A percentile compares a stretch with the other conserved stretches of the same genome.
phyloP scores from a whole-genome alignment of 2,329 filamentous ascomycete species.

The Verticillium isaacii region DNA sequence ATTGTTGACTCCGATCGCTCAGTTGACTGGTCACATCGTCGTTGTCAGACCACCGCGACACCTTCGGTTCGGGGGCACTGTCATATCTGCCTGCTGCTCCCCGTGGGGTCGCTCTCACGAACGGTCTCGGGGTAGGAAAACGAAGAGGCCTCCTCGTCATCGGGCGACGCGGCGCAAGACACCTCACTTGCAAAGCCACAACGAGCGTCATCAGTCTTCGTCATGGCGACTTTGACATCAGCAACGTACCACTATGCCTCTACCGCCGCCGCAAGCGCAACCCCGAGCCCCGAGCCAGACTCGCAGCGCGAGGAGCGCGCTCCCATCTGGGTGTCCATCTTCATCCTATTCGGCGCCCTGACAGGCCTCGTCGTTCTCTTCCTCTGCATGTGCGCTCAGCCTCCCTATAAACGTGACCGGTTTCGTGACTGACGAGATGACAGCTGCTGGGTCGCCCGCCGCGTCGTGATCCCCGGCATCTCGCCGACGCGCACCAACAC shows the following conservation, averaged over 20 bases:
- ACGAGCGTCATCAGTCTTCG: neutral
- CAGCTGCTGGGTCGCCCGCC: neutral
- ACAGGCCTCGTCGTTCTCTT: neutral
- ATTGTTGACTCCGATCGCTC: no score
- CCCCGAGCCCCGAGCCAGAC: neutral
- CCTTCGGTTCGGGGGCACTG: neutral
- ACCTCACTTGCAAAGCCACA: neutral
- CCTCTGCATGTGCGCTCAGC: neutral
- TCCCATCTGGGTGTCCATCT: slow-evolving; percentile 2
- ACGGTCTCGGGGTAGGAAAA: neutral
- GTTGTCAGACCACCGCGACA: neutral
- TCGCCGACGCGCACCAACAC: neutral
- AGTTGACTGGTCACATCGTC: neutral
- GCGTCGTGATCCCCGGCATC: neutral
- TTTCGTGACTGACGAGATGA: neutral
- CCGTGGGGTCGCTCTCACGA: neutral
- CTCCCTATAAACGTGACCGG: neutral
- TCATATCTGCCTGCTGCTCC: neutral
- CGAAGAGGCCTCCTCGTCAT: neutral
- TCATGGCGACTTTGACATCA: neutral
- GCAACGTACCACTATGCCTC: neutral
- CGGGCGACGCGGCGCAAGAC: neutral
- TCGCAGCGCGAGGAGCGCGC: neutral
- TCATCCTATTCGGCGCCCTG: slow-evolving; percentile 4
- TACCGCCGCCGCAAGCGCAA: neutral